These are phyloP conservation scores for Geosmithia flava DNA, from an alignment of 2,329 filamentous ascomycete species.

Conservation along the genomic window DNA sequence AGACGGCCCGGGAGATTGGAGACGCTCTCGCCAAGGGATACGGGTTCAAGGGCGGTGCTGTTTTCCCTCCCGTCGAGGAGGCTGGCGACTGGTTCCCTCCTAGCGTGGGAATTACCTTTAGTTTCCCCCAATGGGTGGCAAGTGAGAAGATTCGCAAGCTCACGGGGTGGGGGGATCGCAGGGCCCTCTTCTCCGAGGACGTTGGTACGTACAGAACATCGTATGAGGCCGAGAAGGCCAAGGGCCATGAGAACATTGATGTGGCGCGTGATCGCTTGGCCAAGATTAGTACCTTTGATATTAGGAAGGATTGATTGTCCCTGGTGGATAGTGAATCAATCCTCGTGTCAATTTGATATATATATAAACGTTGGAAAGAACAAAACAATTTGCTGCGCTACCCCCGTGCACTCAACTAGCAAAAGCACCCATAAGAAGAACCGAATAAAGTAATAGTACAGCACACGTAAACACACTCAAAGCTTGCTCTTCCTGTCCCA, in stretches of 20 bases:
- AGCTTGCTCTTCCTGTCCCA: neutral
- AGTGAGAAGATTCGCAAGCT: constrained; percentile 25
- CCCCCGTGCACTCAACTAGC: too few relatives aligned
- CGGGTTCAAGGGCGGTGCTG: constrained; percentile 16
- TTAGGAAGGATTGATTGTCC: neutral
- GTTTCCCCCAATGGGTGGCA: constrained; percentile 27
- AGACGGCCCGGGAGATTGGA: constrained; percentile 26
- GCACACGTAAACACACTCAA: neutral
- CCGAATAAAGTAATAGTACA: too few relatives aligned
- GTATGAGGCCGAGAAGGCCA: constrained; percentile 17
- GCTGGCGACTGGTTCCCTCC: constrained; percentile 5
- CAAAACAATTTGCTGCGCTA: neutral
- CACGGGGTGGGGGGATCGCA: constrained; percentile 26
- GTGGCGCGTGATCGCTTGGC: neutral
- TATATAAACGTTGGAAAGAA: too few relatives aligned
- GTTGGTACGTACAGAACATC: constrained; percentile 21
- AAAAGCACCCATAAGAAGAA: too few relatives aligned
- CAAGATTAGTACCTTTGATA: neutral
- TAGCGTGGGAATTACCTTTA: constrained; percentile 13
- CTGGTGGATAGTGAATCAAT: neutral
- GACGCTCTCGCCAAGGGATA: constrained; percentile 26
- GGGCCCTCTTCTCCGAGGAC: constrained; percentile 22
- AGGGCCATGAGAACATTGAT: constrained; percentile 1
- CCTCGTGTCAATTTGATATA: neutral
- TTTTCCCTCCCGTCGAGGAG: constrained; percentile 8